Percentiles rank a stretch among this genome's conserved stretches.
Evolutionary conservation across 768 basidiomycete species (phyloP).

Genomic region (Pleurotus cornucopiae): DNA sequence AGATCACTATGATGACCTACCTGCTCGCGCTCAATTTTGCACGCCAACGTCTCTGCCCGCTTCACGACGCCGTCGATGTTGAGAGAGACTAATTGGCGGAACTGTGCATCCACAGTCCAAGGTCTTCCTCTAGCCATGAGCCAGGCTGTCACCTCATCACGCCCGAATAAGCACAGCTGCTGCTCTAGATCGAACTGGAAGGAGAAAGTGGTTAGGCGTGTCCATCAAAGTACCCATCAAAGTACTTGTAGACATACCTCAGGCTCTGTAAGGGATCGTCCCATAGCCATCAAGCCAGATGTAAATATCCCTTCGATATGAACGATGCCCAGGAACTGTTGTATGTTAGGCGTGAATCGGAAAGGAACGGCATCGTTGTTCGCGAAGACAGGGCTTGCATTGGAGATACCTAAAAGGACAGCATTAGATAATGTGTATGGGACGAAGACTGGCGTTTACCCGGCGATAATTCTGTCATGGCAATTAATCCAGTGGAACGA

Average conservation of each 20-base stretch:
- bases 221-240: constrained; percentile 9
- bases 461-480: constrained; percentile 91
- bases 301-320: constrained; percentile 88
- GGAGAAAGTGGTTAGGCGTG: not conserved
- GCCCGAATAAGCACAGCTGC: constrained; percentile 84
- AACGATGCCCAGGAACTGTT: constrained; percentile 84
- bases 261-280: constrained; percentile 83
- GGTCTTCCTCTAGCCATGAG: constrained; percentile 53
- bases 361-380: constrained; percentile 91
- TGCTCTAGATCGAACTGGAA: constrained; percentile 86
- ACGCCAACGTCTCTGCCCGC: constrained; percentile 78
- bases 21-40: constrained; percentile 82
- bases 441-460: constrained; percentile 34
- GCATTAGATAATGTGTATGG: not conserved
- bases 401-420: constrained; percentile 32
- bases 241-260: constrained; percentile 51
- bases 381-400: constrained; percentile 55
- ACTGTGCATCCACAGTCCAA: constrained; percentile 52
- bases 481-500: constrained; percentile 82
- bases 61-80: constrained; percentile 71
- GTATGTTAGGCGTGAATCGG: constrained; percentile 95
- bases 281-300: constrained; percentile 86
- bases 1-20: constrained; percentile 29
- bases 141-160: constrained; percentile 90
- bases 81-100: constrained; percentile 50